Conservation (phyloP, 768 basidiomycete species). For the Paxillus involutus region DNA sequence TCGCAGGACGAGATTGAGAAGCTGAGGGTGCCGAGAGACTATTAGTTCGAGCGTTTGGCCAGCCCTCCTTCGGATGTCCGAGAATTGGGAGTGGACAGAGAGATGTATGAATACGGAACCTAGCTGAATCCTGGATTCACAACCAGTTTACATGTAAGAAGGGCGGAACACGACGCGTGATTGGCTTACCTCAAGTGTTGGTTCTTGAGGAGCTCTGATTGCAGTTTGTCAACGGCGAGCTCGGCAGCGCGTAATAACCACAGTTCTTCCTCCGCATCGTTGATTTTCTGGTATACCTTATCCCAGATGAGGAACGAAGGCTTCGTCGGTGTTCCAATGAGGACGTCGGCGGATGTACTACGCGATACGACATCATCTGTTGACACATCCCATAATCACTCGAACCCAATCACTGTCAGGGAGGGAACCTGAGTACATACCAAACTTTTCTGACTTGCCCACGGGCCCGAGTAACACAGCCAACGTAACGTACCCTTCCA, state of each 20-base stretch:
- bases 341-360: constrained; percentile 46
- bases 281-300: constrained; percentile 77
- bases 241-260: constrained; percentile 77
- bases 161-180: neutral
- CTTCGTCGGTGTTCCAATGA: constrained; percentile 56
- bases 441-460: constrained; percentile 47
- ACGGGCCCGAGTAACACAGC: constrained; percentile 68
- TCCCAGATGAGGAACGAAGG: constrained; percentile 89
- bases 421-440: constrained; percentile 37
- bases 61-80: constrained; percentile 51
- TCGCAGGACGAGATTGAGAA: constrained; percentile 52
- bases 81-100: constrained; percentile 55
- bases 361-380: constrained; percentile 48
- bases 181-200: constrained; percentile 50
- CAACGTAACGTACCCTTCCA: constrained; percentile 82
- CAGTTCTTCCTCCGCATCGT: constrained; percentile 56
- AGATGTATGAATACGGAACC: constrained; percentile 72
- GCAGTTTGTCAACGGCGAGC: constrained; percentile 46
- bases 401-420: constrained; percentile 6
- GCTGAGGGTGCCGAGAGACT: constrained; percentile 41
- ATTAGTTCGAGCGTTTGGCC: constrained; percentile 41
- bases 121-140: constrained; percentile 48
- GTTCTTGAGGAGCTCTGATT: constrained; percentile 50
- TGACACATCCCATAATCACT: constrained; percentile 14
- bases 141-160: constrained; percentile 1